Conservation (phyloP, 495 filamentous ascomycete species). For the Lophiostoma macrostomum region DNA sequence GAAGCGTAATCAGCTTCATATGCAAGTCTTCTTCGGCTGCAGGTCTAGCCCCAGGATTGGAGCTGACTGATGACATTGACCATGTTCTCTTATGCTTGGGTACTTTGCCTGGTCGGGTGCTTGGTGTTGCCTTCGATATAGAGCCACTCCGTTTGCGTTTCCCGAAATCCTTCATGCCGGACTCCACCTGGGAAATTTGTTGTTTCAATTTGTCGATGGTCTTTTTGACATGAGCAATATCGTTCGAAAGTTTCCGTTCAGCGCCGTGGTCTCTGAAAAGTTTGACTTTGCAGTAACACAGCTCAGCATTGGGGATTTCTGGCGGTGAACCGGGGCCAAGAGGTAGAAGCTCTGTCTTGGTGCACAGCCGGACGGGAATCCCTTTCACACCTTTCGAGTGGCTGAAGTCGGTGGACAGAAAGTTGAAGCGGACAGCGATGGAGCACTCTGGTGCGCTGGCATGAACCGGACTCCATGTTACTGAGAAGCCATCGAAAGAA, state of each 20-base stretch:
- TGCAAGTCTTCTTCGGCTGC: slow-evolving; percentile 86
- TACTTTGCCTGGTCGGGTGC: slow-evolving; percentile 66
- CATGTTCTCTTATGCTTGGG: slow-evolving; percentile 90
- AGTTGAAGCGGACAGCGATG: slow-evolving; percentile 92
- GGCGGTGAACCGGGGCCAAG: slow-evolving; percentile 43
- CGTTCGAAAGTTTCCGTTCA: slow-evolving; percentile 91
- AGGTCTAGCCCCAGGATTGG: slow-evolving; percentile 54
- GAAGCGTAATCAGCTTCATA: slow-evolving; percentile 73
- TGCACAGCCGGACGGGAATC: slow-evolving; percentile 85
- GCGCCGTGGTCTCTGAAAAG: slow-evolving; percentile 96
- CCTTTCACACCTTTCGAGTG: slow-evolving; percentile 98
- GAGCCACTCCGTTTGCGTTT: slow-evolving; percentile 77
- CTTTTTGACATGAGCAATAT: slow-evolving; percentile 89
- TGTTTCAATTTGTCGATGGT: slow-evolving; percentile 91
- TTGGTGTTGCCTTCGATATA: slow-evolving; percentile 48
- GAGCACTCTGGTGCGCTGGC: slow-evolving; percentile 66
- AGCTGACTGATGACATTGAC: slow-evolving; percentile 90
- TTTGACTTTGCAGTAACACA: slow-evolving; percentile 94
- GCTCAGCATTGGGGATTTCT: slow-evolving; percentile 55
- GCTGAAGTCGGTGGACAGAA: slow-evolving; percentile 96
- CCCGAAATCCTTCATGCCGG: slow-evolving; percentile 80
- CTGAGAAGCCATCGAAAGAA: slow-evolving; percentile 89
- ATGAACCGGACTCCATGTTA: slow-evolving; percentile 74
- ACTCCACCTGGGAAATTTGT: slow-evolving; percentile 82
- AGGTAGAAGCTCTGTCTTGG: slow-evolving; percentile 71